phyloP scores from a whole-genome alignment of 306 rosid species.

The Senna tora region DNA sequence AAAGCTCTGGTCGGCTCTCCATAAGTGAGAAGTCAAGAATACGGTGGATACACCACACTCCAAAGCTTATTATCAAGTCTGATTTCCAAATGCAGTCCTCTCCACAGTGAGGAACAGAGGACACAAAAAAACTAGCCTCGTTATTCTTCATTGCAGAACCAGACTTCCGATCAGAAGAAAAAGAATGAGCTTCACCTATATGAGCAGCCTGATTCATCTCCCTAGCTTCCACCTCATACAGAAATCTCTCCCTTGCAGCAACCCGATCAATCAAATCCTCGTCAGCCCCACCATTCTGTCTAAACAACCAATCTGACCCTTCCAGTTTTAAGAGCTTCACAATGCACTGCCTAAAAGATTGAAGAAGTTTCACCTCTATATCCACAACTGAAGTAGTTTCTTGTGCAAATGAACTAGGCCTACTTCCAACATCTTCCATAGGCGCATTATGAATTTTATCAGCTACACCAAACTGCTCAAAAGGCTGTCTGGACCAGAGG shows the following conservation, averaged over 20 bases:
- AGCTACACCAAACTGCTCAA: slow-evolving; percentile 85
- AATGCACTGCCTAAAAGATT: slow-evolving; percentile 76
- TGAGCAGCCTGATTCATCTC: slow-evolving; percentile 53
- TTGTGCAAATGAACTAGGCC: slow-evolving; percentile 46
- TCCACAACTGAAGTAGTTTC: slow-evolving; percentile 59
- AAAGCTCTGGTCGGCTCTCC: slow-evolving; percentile 98
- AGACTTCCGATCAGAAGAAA: slow-evolving; percentile 57
- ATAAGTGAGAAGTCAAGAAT: slow-evolving; percentile 79
- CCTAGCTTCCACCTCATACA: slow-evolving; percentile 71
- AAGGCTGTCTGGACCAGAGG: slow-evolving; percentile 91
- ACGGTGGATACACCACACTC: slow-evolving; percentile 98
- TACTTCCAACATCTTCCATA: slow-evolving; percentile 50
- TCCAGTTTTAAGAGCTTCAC: slow-evolving; percentile 79
- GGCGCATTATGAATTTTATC: slow-evolving; percentile 48
- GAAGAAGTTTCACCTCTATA: slow-evolving; percentile 78
- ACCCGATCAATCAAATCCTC: slow-evolving; percentile 86
- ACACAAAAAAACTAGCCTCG: slow-evolving; percentile 48
- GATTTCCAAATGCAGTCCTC: slow-evolving; percentile 89
- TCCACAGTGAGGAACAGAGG: slow-evolving; percentile 81
- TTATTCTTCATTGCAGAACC: slow-evolving; percentile 51
- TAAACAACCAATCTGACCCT: slow-evolving; percentile 93
- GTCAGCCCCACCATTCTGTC: slow-evolving; percentile 84
- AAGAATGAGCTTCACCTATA: slow-evolving; percentile 55
- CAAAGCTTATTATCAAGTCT: slow-evolving; percentile 82
- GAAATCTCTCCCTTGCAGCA: slow-evolving; percentile 83